A percentile compares a stretch with the other conserved stretches of the same genome.
These are phyloP conservation scores for Durio zibethinus DNA, from an alignment of 345 rosid species.

Conservation along the genomic window DNA sequence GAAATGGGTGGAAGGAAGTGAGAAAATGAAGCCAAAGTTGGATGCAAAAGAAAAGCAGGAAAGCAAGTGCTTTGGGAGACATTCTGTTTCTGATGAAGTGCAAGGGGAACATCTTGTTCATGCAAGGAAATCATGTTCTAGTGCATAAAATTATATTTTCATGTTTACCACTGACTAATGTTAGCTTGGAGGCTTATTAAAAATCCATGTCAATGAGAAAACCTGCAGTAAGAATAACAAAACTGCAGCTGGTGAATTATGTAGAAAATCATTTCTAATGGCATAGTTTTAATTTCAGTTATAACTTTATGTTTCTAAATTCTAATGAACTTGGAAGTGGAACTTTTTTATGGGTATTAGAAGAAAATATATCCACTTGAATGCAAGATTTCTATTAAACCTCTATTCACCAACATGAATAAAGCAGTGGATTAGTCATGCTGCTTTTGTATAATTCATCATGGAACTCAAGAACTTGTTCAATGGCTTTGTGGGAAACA, in stretches of 20 bases:
- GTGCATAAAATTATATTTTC: slow-evolving; percentile 23
- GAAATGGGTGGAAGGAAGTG: slow-evolving; percentile 70
- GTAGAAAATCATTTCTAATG: neutral
- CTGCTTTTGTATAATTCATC: neutral
- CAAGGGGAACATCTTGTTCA: slow-evolving; percentile 31
- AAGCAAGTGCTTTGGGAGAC: slow-evolving; percentile 40
- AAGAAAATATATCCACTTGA: neutral
- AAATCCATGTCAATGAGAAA: neutral
- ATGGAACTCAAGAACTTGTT: neutral
- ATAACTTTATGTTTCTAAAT: neutral
- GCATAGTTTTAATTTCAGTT: neutral
- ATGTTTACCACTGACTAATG: neutral
- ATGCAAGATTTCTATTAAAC: no score
- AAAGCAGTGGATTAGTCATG: neutral
- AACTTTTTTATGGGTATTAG: neutral
- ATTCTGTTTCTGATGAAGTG: slow-evolving; percentile 30
- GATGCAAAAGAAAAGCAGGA: slow-evolving; percentile 39
- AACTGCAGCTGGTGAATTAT: slow-evolving; percentile 43
- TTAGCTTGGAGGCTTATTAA: neutral
- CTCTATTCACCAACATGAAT: no score
- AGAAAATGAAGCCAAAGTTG: slow-evolving; percentile 32
- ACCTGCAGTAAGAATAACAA: neutral
- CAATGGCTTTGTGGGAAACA: neutral
- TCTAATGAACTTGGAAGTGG: neutral
- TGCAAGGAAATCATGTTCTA: slow-evolving; percentile 51